These are phyloP conservation scores for Starmerella floris DNA, from an alignment of 805 yeast species.

Conservation along the genomic window DNA sequence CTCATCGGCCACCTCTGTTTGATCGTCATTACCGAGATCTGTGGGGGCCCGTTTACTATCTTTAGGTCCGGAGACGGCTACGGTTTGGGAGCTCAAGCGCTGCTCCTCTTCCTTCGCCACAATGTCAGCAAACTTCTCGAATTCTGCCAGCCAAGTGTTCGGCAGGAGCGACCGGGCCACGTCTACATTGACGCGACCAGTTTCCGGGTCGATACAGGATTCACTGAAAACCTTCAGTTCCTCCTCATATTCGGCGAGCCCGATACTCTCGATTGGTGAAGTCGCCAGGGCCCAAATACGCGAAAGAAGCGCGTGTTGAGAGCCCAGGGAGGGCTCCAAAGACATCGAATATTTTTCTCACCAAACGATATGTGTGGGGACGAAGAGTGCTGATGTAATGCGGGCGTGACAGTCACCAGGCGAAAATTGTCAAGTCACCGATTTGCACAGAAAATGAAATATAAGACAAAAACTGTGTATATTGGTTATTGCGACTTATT, in stretches of 20 bases:
- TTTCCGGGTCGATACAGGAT: slow-evolving; percentile 6
- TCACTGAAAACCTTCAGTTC: slow-evolving; percentile 8
- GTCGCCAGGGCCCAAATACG: slow-evolving; percentile 13
- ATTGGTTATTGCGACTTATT: no score
- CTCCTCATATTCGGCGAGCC: slow-evolving; percentile 2
- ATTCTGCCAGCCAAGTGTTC: slow-evolving; percentile 1
- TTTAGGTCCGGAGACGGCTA: background rate
- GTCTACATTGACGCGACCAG: slow-evolving; percentile 5
- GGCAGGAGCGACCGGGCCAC: slow-evolving; percentile 10
- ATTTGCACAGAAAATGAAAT: no score
- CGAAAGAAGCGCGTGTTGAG: slow-evolving; percentile 12
- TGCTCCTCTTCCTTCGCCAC: background rate
- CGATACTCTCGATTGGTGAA: slow-evolving; percentile 5
- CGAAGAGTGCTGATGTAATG: background rate
- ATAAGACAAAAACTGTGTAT: no score
- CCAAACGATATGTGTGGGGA: no score
- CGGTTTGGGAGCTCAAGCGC: background rate
- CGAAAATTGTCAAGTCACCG: no score
- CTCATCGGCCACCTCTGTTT: background rate
- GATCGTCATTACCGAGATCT: background rate
- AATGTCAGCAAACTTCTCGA: background rate
- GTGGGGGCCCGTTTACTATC: background rate
- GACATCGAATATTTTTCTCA: no score
- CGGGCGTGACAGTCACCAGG: no score
- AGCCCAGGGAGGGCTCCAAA: slow-evolving; percentile 1